phyloP scores from a whole-genome alignment of 495 filamentous ascomycete species.

The Immersiella caudata region DNA sequence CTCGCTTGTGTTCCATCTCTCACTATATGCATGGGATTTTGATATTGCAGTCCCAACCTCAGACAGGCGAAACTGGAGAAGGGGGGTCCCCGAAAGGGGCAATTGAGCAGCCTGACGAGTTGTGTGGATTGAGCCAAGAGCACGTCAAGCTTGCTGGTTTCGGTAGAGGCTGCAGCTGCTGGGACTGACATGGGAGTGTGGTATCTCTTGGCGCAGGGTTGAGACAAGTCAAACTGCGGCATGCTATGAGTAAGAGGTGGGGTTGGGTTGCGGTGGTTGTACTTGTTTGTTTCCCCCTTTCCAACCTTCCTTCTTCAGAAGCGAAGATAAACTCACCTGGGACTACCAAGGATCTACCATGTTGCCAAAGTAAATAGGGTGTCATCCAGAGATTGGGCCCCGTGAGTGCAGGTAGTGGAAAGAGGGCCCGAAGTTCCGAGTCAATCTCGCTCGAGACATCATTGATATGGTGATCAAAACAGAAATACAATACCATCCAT shows the following conservation, averaged over 20 bases:
- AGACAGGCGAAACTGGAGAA: neutral
- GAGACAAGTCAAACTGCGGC: neutral
- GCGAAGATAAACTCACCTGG: neutral
- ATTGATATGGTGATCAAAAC: constrained; percentile 1
- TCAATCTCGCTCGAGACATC: constrained; percentile 6
- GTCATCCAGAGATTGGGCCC: neutral
- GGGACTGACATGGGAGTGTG: neutral
- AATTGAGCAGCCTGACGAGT: neutral
- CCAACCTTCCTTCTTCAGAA: neutral
- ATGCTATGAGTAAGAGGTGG: neutral
- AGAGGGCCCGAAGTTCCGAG: constrained; percentile 7
- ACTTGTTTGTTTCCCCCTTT: neutral
- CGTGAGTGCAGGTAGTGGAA: neutral
- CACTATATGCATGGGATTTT: constrained; percentile 18
- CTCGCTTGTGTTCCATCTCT: constrained; percentile 4
- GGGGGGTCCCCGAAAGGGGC: neutral
- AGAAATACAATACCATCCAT: neutral
- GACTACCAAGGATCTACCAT: neutral
- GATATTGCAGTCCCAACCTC: constrained; percentile 1
- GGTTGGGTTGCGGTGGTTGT: neutral
- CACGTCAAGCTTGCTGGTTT: neutral
- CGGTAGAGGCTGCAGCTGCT: neutral
- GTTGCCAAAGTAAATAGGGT: neutral
- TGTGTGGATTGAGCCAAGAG: neutral
- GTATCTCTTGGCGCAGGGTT: neutral